phyloP scores from a whole-genome alignment of 2,329 filamentous ascomycete genomes.

The Cordyceps cateniannulata region DNA sequence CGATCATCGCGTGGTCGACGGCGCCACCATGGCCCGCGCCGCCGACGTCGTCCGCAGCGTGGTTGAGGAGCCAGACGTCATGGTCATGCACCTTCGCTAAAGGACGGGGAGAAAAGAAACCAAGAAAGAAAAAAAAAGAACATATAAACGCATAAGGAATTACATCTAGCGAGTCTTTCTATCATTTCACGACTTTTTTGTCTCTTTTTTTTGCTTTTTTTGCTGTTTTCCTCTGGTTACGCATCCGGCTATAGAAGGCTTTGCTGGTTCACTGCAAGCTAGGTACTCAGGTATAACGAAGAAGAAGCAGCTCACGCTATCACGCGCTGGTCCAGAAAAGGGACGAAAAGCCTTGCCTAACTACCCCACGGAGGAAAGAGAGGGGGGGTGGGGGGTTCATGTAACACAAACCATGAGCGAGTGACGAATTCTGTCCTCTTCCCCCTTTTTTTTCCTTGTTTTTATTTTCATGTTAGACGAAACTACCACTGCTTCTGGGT shows the following conservation, averaged over 20 bases:
- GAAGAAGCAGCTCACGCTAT: conserved; percentile 1
- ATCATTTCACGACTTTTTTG: background rate
- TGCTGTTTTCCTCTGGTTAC: background rate
- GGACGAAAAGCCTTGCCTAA: background rate
- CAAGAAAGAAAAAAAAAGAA: background rate
- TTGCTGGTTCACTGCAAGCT: background rate
- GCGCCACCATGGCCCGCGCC: conserved; percentile 87
- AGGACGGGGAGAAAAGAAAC: background rate
- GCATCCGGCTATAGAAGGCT: background rate
- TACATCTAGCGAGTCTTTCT: conserved; percentile 6
- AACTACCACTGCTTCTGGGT: background rate
- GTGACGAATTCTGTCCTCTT: background rate
- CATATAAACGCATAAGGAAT: conserved; percentile 3
- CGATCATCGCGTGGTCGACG: conserved; percentile 90
- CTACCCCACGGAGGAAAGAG: background rate
- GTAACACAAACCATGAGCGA: background rate
- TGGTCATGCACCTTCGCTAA: conserved; percentile 77
- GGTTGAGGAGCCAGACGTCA: conserved; percentile 78
- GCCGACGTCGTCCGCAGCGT: conserved; percentile 72
- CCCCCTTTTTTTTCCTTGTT: background rate
- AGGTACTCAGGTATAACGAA: too few species aligned
- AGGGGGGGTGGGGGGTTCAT: background rate
- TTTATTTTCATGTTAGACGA: background rate
- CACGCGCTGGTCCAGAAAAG: background rate
- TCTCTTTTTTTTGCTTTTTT: background rate